These are phyloP conservation scores for Chimonanthus salicifolius DNA, from an alignment of 164 flowering plant genomes.

Conservation along the genomic window DNA sequence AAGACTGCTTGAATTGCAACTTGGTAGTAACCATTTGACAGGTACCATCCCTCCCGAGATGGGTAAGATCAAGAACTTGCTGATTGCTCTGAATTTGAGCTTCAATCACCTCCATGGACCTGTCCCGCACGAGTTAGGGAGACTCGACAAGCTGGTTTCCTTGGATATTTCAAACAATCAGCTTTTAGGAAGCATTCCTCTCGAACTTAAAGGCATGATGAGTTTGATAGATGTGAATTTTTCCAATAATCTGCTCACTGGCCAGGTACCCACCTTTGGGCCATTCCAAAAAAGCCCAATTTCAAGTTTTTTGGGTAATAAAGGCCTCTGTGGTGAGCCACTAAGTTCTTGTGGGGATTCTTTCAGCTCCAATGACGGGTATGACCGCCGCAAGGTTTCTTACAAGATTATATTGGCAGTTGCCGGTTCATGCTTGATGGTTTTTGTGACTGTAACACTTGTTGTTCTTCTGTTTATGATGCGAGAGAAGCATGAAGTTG, in stretches of 20 bases:
- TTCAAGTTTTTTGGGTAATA: slow-evolving; percentile 74
- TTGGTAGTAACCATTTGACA: slow-evolving; percentile 76
- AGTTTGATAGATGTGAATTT: slow-evolving; percentile 92
- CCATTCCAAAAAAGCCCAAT: slow-evolving; percentile 85
- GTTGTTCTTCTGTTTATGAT: slow-evolving; percentile 86
- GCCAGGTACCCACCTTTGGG: slow-evolving; percentile 62
- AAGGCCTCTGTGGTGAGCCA: slow-evolving; percentile 90
- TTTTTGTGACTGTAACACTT: slow-evolving; percentile 64
- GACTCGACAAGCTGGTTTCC: slow-evolving; percentile 85
- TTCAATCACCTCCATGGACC: slow-evolving; percentile 81
- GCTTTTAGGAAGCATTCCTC: slow-evolving; percentile 74
- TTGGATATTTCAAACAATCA: slow-evolving; percentile 84
- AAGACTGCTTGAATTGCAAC: slow-evolving; percentile 70
- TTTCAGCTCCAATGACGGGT: slow-evolving; percentile 19
- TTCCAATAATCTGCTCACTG: slow-evolving; percentile 70
- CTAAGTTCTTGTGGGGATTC: slow-evolving; percentile 45
- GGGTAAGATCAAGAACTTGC: slow-evolving; percentile 77
- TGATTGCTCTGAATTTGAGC: slow-evolving; percentile 85
- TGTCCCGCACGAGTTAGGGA: slow-evolving; percentile 76
- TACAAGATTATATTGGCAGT: slow-evolving; percentile 75
- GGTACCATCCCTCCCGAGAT: slow-evolving; percentile 90
- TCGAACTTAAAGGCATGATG: slow-evolving; percentile 71
- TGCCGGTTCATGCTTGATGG: slow-evolving; percentile 85
- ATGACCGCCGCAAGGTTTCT: slow-evolving; percentile 65
- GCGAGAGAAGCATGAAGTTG: slow-evolving; percentile 86